phyloP scores from a whole-genome alignment of 768 basidiomycete species.

The Kwoniella bestiolae region DNA sequence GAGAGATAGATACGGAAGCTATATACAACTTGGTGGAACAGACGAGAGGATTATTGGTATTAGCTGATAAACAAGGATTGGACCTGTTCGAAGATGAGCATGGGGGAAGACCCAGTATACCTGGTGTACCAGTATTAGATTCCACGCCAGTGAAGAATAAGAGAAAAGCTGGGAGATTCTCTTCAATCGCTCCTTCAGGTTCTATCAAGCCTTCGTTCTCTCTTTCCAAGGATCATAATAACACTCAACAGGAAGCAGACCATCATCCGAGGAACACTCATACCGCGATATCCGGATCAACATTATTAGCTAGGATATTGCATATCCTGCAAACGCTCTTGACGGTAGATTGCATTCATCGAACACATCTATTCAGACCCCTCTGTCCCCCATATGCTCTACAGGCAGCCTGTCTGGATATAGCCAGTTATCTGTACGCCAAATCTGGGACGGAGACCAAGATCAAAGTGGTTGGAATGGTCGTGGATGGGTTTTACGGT shows the following conservation, averaged over 20 bases:
- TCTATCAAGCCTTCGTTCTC: slow-evolving; percentile 55
- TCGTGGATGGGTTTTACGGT: slow-evolving; percentile 75
- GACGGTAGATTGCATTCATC: slow-evolving; percentile 73
- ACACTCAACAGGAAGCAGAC: slow-evolving; percentile 7
- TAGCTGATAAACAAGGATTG: slow-evolving; percentile 41
- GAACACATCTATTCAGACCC: slow-evolving; percentile 66
- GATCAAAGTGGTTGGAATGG: slow-evolving; percentile 68
- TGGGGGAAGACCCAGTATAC: slow-evolving; percentile 2
- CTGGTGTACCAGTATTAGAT: not conserved
- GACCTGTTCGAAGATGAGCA: slow-evolving; percentile 25
- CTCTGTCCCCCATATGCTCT: slow-evolving; percentile 73
- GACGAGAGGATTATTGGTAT: slow-evolving; percentile 31
- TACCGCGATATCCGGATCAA: slow-evolving; percentile 20
- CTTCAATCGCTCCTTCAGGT: slow-evolving; percentile 59
- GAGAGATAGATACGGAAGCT: slow-evolving; percentile 37
- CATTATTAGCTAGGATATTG: slow-evolving; percentile 65
- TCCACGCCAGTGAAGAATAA: slow-evolving; percentile 24
- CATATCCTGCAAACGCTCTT: slow-evolving; percentile 59
- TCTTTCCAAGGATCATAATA: not conserved
- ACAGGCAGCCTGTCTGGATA: slow-evolving; percentile 73
- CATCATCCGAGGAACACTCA: slow-evolving; percentile 3
- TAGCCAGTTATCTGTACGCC: slow-evolving; percentile 70
- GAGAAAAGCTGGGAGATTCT: slow-evolving; percentile 31
- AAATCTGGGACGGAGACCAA: slow-evolving; percentile 63
- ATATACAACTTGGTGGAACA: slow-evolving; percentile 43